Evolutionary conservation across 371 early-diverging fungal genomes (phyloP).

Genomic region (Nematocida homosporus): DNA sequence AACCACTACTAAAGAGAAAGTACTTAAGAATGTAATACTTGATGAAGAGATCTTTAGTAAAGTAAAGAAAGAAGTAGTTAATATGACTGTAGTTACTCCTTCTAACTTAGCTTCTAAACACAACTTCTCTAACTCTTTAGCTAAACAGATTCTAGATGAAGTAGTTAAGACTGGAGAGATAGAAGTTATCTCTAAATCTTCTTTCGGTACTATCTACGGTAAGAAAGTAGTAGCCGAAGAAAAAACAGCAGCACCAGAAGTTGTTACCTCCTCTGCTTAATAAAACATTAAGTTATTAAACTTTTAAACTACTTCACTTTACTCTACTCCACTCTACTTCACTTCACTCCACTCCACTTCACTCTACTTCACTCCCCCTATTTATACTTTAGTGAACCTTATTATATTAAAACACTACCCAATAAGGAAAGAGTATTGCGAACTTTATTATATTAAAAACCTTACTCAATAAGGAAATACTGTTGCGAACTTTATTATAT

Average conservation of each 20-base stretch:
- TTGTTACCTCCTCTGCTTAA: constrained; percentile 12
- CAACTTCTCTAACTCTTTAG: constrained; percentile 60
- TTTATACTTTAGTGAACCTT: too few species aligned
- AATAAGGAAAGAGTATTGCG: too few species aligned
- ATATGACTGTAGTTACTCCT: constrained; percentile 57
- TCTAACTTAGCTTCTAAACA: constrained; percentile 51
- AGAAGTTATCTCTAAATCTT: constrained; percentile 47
- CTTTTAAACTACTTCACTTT: neutral
- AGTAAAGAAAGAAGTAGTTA: constrained; percentile 62
- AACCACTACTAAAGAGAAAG: constrained; percentile 57
- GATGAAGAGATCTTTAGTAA: constrained; percentile 57
- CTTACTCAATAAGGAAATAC: too few species aligned
- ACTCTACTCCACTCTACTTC: neutral
- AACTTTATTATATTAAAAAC: too few species aligned
- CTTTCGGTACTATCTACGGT: constrained; percentile 52
- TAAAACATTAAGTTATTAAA: constrained; percentile 15
- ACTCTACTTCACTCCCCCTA: neutral
- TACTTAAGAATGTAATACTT: constrained; percentile 50
- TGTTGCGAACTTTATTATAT: too few species aligned
- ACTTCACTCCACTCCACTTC: neutral
- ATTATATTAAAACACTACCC: too few species aligned
- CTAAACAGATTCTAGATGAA: constrained; percentile 57
- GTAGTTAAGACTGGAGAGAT: constrained; percentile 52
- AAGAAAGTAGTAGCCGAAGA: constrained; percentile 41
- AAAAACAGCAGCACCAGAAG: constrained; percentile 18